These are phyloP conservation scores for Pythium volutum DNA, from an alignment of 352 stramenopile genomes.

Conservation along the genomic window DNA sequence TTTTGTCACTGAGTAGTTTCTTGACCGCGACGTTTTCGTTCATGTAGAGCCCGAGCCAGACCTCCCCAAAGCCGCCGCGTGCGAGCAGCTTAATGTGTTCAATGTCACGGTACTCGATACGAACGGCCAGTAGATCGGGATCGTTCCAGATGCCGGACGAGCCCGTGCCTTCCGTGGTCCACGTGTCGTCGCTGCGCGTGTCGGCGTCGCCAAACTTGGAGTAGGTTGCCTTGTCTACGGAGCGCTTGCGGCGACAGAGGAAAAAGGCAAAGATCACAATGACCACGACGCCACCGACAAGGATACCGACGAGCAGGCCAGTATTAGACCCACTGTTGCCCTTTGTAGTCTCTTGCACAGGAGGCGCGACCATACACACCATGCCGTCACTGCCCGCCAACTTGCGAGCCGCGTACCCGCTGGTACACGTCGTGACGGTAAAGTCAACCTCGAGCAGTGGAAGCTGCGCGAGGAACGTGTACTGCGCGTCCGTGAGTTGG, in stretches of 20 bases:
- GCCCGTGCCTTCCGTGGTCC: too few species aligned
- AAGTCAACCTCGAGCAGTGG: slow-evolving; percentile 43
- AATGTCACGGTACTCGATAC: slow-evolving; percentile 54
- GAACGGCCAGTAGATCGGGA: slow-evolving; percentile 51
- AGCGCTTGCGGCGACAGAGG: background rate
- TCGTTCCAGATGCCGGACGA: slow-evolving; percentile 69
- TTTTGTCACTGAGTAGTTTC: slow-evolving; percentile 49
- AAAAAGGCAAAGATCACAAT: background rate
- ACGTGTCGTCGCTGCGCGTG: slow-evolving; percentile 30
- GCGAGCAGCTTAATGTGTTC: slow-evolving; percentile 55
- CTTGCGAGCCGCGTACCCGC: slow-evolving; percentile 12
- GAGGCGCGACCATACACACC: background rate
- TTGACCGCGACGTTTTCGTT: slow-evolving; percentile 71
- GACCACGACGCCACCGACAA: background rate
- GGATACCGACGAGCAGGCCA: background rate
- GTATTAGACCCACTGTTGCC: background rate
- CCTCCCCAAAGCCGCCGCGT: slow-evolving; percentile 62
- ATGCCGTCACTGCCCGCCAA: background rate
- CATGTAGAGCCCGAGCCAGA: slow-evolving; percentile 65
- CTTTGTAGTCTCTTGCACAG: background rate
- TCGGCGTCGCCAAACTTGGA: background rate
- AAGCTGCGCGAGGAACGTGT: slow-evolving; percentile 38
- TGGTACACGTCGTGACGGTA: slow-evolving; percentile 32
- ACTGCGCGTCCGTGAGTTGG: slow-evolving; percentile 35
- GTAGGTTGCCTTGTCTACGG: background rate